phyloP scores from a whole-genome alignment of 352 stramenopile genomes.

The Pythium dissotocum region DNA sequence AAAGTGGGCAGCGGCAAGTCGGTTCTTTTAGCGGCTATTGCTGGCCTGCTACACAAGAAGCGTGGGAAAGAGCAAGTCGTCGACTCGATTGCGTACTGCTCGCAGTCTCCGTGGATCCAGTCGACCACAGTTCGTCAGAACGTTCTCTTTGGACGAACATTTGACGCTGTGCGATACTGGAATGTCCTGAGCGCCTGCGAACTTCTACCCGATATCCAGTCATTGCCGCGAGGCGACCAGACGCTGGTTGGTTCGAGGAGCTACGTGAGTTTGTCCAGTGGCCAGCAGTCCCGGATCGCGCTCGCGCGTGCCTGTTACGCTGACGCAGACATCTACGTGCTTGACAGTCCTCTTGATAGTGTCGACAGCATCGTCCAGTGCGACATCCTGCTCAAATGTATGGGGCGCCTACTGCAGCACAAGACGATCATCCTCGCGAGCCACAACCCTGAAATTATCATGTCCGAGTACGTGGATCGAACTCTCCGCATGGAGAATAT shows the following conservation, averaged over 20 bases:
- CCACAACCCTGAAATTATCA: conserved; percentile 76
- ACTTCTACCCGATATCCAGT: conserved; percentile 33
- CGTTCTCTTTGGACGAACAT: conserved; percentile 93
- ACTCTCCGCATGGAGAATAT: conserved; percentile 22
- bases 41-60: conserved; percentile 47
- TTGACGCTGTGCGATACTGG: conserved; percentile 63
- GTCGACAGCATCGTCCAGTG: conserved; percentile 80
- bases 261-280: conserved; percentile 36
- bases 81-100: conserved; percentile 73
- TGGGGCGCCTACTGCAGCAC: conserved; percentile 27
- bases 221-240: conserved; percentile 30
- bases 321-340: conserved; percentile 32
- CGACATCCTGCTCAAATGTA: conserved; percentile 69
- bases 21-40: conserved; percentile 48
- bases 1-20: conserved; percentile 70
- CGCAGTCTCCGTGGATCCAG: conserved; percentile 95
- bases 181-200: conserved; percentile 62
- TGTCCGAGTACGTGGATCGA: conserved; percentile 32
- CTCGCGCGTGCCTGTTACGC: conserved; percentile 37
- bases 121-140: conserved; percentile 97
- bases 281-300: conserved; percentile 34
- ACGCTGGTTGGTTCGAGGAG: conserved; percentile 33
- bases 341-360: conserved; percentile 33
- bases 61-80: conserved; percentile 41
- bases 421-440: conserved; percentile 87